Percentiles rank a stretch among this genome's conserved stretches.
phyloP scores from a whole-genome alignment of 2,329 filamentous ascomycete genomes.

The Bertia moriformis region DNA sequence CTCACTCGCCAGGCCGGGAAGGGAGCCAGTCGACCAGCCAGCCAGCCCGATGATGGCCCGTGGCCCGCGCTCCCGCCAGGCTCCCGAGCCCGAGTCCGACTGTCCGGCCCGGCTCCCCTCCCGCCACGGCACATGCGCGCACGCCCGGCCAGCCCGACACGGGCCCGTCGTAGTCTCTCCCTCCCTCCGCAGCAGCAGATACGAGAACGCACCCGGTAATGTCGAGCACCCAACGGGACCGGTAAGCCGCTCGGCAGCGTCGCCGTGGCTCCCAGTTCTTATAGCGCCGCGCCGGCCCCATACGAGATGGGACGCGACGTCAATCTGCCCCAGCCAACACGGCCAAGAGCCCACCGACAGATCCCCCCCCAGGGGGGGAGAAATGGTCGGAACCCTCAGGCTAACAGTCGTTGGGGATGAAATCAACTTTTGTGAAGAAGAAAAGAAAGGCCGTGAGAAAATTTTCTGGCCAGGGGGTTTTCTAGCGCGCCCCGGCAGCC shows the following conservation, averaged over 20 bases:
- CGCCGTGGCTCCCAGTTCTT: neutral
- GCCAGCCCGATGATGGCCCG: too few relatives aligned
- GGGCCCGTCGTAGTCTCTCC: too few relatives aligned
- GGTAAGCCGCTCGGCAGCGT: neutral
- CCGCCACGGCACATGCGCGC: too few relatives aligned
- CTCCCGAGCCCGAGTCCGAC: too few relatives aligned
- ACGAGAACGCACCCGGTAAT: too few relatives aligned
- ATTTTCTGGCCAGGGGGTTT: neutral
- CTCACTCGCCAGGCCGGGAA: too few relatives aligned
- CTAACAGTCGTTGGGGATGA: conserved; percentile 37
- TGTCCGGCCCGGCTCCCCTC: too few relatives aligned
- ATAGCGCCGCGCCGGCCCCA: neutral
- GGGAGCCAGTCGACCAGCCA: too few relatives aligned
- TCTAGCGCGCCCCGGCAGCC: neutral
- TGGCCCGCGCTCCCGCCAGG: too few relatives aligned
- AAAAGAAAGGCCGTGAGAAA: conserved; percentile 17
- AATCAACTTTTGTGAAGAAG: conserved; percentile 35
- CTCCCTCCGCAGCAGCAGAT: too few relatives aligned
- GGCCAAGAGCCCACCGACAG: too few relatives aligned
- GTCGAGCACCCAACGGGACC: neutral
- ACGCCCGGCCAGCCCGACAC: too few relatives aligned
- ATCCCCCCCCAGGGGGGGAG: neutral
- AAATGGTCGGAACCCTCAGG: neutral
- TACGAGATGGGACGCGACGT: neutral
- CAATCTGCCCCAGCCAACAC: neutral